Conservation (phyloP, 352 stramenopile genomes). For the Pythium aristosporum region DNA sequence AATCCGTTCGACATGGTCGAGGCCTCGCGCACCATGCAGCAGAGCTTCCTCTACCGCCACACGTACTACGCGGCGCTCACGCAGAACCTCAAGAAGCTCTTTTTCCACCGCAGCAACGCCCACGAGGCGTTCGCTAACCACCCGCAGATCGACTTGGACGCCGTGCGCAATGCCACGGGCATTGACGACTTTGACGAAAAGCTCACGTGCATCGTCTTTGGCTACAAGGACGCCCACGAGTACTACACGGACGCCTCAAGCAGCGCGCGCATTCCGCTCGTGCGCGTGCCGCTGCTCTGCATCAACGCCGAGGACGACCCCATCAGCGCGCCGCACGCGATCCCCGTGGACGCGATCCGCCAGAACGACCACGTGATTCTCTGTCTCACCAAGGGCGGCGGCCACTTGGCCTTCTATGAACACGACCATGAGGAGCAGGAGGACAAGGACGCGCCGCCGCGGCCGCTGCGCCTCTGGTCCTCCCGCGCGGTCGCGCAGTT, state of each 20-base stretch:
- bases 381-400: conserved; percentile 57
- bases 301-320: conserved; percentile 65
- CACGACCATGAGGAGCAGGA: neutral
- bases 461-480: conserved; percentile 39
- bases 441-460: neutral
- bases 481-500: conserved; percentile 55
- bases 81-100: conserved; percentile 47
- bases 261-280: conserved; percentile 31
- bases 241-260: conserved; percentile 62
- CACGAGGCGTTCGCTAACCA: conserved; percentile 56
- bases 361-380: conserved; percentile 65
- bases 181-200: conserved; percentile 67
- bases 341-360: conserved; percentile 39
- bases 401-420: conserved; percentile 75
- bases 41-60: conserved; percentile 48
- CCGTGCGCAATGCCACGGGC: conserved; percentile 40
- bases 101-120: conserved; percentile 67
- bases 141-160: conserved; percentile 49
- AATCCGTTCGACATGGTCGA: conserved; percentile 69
- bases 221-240: conserved; percentile 51
- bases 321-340: conserved; percentile 39
- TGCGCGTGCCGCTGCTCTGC: conserved; percentile 61
- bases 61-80: conserved; percentile 59
- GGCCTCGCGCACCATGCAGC: conserved; percentile 44
- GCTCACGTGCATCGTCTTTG: conserved; percentile 59